phyloP scores from a whole-genome alignment of 371 early-diverging fungal genomes.

The Globomyces sp. region DNA sequence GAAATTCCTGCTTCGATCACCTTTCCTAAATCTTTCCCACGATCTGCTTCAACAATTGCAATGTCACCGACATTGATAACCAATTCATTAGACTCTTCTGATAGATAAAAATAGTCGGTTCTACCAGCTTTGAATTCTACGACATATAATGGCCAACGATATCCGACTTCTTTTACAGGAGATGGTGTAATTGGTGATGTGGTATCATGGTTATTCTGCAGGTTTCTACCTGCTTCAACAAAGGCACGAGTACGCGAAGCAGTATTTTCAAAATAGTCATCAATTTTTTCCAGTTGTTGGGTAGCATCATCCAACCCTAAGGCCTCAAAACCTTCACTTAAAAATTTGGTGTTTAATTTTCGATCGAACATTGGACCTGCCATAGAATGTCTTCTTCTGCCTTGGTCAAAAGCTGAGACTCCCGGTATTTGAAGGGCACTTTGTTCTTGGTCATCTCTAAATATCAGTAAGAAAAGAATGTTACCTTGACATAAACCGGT shows the following conservation, averaged over 20 bases:
- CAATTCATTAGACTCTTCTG: conserved; percentile 46
- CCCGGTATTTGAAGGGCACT: background rate
- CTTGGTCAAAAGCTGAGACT: conserved; percentile 21
- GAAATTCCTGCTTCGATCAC: conserved; percentile 62
- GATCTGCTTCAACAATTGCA: conserved; percentile 95
- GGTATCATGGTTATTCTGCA: conserved; percentile 35
- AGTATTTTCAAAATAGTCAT: conserved; percentile 60
- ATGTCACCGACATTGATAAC: conserved; percentile 66
- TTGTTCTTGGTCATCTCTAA: conserved; percentile 3
- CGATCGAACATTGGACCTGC: conserved; percentile 41
- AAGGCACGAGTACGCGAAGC: conserved; percentile 51
- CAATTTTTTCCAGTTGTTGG: conserved; percentile 43
- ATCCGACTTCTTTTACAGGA: conserved; percentile 4
- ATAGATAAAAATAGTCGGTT: conserved; percentile 71
- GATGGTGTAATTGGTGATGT: conserved; percentile 15
- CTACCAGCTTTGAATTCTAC: conserved; percentile 89
- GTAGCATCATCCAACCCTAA: conserved; percentile 28
- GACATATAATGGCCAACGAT: conserved; percentile 63
- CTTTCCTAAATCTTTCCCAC: conserved; percentile 92
- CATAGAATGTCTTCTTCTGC: conserved; percentile 50
- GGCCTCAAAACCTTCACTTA: conserved; percentile 33
- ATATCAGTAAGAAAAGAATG: background rate
- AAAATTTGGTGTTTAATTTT: conserved; percentile 23
- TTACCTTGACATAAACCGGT: conserved; percentile 16
- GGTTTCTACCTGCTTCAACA: conserved; percentile 56